Evolutionary conservation across 1,284 basidiomycete genomes (phyloP), one percentile per base, ranked within the genome.

Genomic region (Ceratobasidium sp.): DNA sequence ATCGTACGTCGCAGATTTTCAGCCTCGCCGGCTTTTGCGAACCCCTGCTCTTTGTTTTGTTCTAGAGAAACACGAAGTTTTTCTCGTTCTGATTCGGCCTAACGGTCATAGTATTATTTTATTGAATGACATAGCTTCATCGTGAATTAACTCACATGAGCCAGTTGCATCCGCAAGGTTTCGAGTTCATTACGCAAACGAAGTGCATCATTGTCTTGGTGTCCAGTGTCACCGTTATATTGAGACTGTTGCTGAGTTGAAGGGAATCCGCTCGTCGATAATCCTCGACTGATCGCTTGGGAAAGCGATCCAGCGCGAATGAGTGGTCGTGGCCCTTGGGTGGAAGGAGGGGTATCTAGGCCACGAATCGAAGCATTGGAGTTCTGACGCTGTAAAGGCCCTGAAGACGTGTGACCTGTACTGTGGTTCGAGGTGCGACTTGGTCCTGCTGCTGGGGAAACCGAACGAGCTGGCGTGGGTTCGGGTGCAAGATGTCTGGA

Each of bases 1-100:
- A 64, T 64, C 1, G 60, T 64, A 31, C 60, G 60, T 12, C 60
- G 47, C 3, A 64, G 49, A 34, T 64, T 64, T 34, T 64, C 60
- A 15, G 60, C 60, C 20, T 64, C 60, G 8, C 60, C 60, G 12
- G 60, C 45, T 35, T 64, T 64, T 22, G 34, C 60, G 20, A 64
- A 64, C 7, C 47, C 52, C 25, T 29, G 25, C 25, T 64, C 47
- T 27, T 64, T 64, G 42, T 32, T 64, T 34, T 64, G 43, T 42
- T 64, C 47, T 15, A 64, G 60, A 15, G 47, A 50, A 17, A 25
- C 20, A 17, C 60, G 47, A 20, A 64, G 47, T 12, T 31, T 64
- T 52, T 64, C 43, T 27, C 60, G 45, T 27, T 64, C 60, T 3
- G 49, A 64, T 27, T 64, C 47, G 31, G 60, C 60, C 60, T 64